Conservation (phyloP, 2,329 filamentous ascomycete species). For the Stachybotrys elegans region DNA sequence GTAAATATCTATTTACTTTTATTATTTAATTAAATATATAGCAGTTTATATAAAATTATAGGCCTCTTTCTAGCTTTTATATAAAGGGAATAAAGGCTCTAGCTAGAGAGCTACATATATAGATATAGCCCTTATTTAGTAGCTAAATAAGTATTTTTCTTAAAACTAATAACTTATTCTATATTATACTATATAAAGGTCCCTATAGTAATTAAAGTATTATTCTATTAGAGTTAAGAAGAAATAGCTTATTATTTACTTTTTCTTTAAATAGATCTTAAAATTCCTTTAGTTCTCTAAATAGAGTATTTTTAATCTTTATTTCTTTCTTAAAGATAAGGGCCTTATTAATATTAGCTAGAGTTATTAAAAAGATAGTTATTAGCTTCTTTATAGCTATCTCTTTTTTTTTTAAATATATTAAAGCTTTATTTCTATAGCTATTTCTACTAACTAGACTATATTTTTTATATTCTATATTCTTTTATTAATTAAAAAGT, state of each 20-base stretch:
- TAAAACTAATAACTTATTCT: too few species aligned
- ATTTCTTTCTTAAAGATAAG: conserved; percentile 1
- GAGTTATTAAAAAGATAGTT: too few species aligned
- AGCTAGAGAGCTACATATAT: neutral
- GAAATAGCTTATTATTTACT: conserved; percentile 1
- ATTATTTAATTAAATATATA: conserved; percentile 3
- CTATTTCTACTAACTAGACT: too few species aligned
- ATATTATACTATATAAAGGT: neutral
- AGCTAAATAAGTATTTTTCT: neutral
- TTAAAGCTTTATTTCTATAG: too few species aligned
- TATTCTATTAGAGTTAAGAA: conserved; percentile 1
- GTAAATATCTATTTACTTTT: conserved; percentile 1
- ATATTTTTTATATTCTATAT: too few species aligned
- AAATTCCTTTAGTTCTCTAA: neutral
- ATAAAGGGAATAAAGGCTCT: too few species aligned
- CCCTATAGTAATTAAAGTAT: too few species aligned
- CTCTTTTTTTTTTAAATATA: too few species aligned
- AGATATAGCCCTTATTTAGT: neutral
- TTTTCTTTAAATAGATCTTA: neutral
- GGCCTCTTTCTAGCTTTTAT: too few species aligned
- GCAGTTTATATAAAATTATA: neutral
- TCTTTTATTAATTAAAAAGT: too few species aligned
- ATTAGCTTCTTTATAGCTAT: too few species aligned
- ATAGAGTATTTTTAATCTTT: neutral
- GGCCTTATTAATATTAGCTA: neutral